A percentile compares a stretch with the other conserved stretches of the same genome.
phyloP scores from a whole-genome alignment of 2,329 filamentous ascomycete genomes.

The Pleomassaria siparia region DNA sequence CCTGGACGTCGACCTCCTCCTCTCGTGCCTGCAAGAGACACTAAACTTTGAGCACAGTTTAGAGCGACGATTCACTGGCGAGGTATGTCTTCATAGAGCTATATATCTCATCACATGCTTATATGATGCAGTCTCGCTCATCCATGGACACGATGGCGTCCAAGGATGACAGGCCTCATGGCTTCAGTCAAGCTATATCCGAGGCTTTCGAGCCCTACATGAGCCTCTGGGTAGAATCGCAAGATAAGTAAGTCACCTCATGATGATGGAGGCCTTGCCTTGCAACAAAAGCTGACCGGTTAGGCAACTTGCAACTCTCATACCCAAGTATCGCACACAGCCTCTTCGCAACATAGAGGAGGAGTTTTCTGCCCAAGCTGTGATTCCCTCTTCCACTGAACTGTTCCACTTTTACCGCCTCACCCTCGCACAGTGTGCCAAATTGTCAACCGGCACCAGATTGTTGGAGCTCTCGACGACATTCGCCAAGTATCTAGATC shows the following conservation, averaged over 20 bases:
- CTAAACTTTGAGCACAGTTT: slow-evolving; percentile 94
- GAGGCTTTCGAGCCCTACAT: slow-evolving; percentile 97
- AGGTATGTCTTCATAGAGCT: slow-evolving; percentile 39
- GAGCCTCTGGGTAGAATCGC: slow-evolving; percentile 94
- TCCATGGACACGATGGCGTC: slow-evolving; percentile 91
- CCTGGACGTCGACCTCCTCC: slow-evolving; percentile 83
- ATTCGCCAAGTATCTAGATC: slow-evolving; percentile 89
- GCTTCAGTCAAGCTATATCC: slow-evolving; percentile 88
- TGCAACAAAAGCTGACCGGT: slow-evolving; percentile 10
- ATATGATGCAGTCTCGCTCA: slow-evolving; percentile 58
- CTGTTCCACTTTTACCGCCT: slow-evolving; percentile 97
- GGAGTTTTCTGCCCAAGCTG: slow-evolving; percentile 86
- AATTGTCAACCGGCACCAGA: slow-evolving; percentile 86
- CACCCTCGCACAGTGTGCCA: slow-evolving; percentile 90
- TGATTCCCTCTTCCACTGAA: slow-evolving; percentile 92
- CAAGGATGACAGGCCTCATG: slow-evolving; percentile 71
- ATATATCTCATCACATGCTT: slow-evolving; percentile 11
- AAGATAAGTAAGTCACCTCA: slow-evolving; percentile 64
- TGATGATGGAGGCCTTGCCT: not conserved
- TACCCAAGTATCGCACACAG: slow-evolving; percentile 84
- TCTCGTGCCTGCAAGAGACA: slow-evolving; percentile 91
- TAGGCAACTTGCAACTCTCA: slow-evolving; percentile 72
- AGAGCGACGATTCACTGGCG: slow-evolving; percentile 77
- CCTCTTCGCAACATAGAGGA: slow-evolving; percentile 80
- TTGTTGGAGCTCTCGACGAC: slow-evolving; percentile 82